Evolutionary conservation across 495 filamentous ascomycete genomes (phyloP).

Genomic region (Penicillium soppii): DNA sequence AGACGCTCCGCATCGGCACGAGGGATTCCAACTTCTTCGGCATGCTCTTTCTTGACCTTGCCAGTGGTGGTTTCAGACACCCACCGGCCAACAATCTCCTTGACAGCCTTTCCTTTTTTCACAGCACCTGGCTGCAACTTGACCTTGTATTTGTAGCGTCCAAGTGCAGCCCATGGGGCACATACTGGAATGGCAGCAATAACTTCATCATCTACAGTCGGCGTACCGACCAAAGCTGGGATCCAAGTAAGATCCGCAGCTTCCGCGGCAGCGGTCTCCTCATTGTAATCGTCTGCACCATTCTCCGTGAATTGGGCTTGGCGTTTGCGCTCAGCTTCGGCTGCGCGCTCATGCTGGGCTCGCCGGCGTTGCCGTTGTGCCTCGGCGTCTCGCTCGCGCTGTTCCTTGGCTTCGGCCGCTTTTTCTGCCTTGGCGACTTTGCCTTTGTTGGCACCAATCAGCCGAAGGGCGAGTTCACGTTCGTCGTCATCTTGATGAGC

Average conservation of each 20-base stretch:
- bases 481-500: slow-evolving; percentile 95
- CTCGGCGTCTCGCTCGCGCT: slow-evolving; percentile 60
- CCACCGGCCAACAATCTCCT: slow-evolving; percentile 82
- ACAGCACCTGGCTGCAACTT: slow-evolving; percentile 87
- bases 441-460: slow-evolving; percentile 71
- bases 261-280: slow-evolving; percentile 47
- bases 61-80: slow-evolving; percentile 48
- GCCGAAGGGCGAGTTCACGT: slow-evolving; percentile 72
- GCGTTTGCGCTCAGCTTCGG: slow-evolving; percentile 58
- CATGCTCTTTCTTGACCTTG: slow-evolving; percentile 50
- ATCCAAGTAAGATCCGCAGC: slow-evolving; percentile 56
- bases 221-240: slow-evolving; percentile 73
- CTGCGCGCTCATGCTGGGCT: slow-evolving; percentile 72
- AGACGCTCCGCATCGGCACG: slow-evolving; percentile 70
- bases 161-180: slow-evolving; percentile 82
- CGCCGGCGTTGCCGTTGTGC: slow-evolving; percentile 68
- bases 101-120: slow-evolving; percentile 95
- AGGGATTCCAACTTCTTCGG: slow-evolving; percentile 51
- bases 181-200: slow-evolving; percentile 86
- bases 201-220: slow-evolving; percentile 82
- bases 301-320: slow-evolving; percentile 57
- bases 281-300: slow-evolving; percentile 57
- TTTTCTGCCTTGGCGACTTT: slow-evolving; percentile 50
- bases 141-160: slow-evolving; percentile 78
- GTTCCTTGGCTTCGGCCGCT: slow-evolving; percentile 49